These are phyloP conservation scores for Kitagawia praeruptora DNA, from an alignment of 129 eudicot species.

Conservation along the genomic window DNA sequence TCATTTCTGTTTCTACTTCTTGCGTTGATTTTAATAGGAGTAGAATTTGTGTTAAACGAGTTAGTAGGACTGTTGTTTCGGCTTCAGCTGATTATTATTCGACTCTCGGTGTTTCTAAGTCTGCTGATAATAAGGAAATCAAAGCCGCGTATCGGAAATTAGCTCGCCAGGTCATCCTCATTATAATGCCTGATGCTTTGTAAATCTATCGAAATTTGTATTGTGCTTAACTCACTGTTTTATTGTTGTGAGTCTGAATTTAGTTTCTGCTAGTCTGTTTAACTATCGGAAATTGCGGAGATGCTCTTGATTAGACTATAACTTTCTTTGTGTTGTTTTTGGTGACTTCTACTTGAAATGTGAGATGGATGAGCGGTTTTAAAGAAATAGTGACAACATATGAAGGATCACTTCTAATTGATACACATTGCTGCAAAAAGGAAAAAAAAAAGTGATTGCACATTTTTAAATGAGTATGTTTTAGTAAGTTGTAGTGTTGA, in stretches of 20 bases:
- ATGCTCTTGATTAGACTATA: neutral
- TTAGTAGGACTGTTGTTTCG: constrained; percentile 36
- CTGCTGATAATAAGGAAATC: constrained; percentile 69
- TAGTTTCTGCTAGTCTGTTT: neutral
- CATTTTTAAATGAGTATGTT: neutral
- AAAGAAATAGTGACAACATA: neutral
- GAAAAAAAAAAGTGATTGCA: neutral
- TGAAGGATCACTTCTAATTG: neutral
- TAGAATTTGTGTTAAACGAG: constrained; percentile 30
- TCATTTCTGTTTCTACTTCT: constrained; percentile 19
- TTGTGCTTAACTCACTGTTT: neutral
- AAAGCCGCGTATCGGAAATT: constrained; percentile 86
- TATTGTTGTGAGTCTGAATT: neutral
- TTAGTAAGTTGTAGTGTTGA: neutral
- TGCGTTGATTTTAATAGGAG: constrained; percentile 27
- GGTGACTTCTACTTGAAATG: neutral
- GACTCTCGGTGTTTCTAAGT: constrained; percentile 81
- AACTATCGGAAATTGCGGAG: neutral
- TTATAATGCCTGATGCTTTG: neutral
- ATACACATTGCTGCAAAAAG: neutral
- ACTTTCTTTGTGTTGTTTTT: neutral
- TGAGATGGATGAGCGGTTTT: neutral
- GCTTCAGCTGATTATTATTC: constrained; percentile 94
- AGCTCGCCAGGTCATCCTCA: constrained; percentile 72
- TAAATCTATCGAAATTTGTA: neutral